A percentile compares a stretch with the other conserved stretches of the same genome.
phyloP scores from a whole-genome alignment of 139 green algal genomes.

The Chlorella vulgaris region DNA sequence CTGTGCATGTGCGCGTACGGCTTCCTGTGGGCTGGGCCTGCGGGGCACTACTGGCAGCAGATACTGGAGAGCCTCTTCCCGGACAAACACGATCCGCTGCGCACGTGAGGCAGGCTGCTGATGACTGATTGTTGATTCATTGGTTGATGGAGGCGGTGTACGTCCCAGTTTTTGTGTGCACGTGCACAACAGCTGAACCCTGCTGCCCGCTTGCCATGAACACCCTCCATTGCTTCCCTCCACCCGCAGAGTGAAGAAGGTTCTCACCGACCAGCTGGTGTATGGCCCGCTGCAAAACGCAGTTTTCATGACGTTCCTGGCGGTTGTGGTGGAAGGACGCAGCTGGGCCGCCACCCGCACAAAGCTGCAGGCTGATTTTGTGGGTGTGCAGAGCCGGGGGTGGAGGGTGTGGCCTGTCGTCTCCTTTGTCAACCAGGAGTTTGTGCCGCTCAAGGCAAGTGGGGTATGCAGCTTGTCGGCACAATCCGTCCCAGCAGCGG shows the following conservation, averaged over 20 bases:
- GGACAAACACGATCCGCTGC: conserved; percentile 7
- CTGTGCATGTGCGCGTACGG: conserved; percentile 32
- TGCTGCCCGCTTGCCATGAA: background rate
- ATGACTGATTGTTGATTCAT: background rate
- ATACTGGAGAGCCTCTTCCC: conserved; percentile 38
- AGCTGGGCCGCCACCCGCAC: background rate
- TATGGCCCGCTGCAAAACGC: conserved; percentile 39
- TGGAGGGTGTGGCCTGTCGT: conserved; percentile 45
- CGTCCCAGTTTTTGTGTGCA: too few species aligned
- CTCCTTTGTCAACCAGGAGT: conserved; percentile 37
- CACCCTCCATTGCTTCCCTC: background rate
- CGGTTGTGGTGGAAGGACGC: conserved; percentile 20
- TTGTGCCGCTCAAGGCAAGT: conserved; percentile 29
- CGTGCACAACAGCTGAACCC: too few species aligned
- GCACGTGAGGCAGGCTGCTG: conserved; percentile 15
- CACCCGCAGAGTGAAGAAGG: conserved; percentile 12
- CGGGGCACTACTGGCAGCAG: conserved; percentile 41
- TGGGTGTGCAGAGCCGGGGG: conserved; percentile 6
- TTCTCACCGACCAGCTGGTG: conserved; percentile 33
- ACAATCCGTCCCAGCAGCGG: too few species aligned
- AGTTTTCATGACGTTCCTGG: conserved; percentile 33
- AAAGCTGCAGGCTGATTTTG: background rate
- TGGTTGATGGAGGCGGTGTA: too few species aligned
- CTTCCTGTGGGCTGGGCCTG: conserved; percentile 28
- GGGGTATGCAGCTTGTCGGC: too few species aligned